A percentile compares a stretch with the other conserved stretches of the same genome.
Evolutionary conservation across 1,139 yeast genomes (phyloP).

Genomic region (Hanseniaspora gamundiae): DNA sequence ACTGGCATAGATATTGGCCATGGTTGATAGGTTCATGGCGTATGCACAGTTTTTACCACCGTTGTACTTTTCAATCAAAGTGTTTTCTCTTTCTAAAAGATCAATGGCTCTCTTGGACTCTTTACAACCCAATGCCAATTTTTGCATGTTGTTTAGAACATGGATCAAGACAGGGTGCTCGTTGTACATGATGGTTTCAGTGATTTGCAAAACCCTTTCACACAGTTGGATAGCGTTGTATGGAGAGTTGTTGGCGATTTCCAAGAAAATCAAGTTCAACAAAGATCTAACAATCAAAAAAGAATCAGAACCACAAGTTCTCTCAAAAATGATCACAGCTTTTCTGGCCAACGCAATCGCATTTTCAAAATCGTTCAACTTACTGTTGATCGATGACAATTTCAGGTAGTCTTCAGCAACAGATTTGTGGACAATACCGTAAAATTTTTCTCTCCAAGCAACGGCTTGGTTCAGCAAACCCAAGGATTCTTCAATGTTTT

Average conservation of each 20-base stretch:
- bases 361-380: conserved; percentile 41
- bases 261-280: conserved; percentile 65
- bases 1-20: conserved; percentile 44
- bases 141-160: conserved; percentile 49
- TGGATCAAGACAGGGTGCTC: conserved; percentile 64
- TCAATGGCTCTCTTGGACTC: conserved; percentile 23
- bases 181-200: conserved; percentile 41
- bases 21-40: conserved; percentile 49
- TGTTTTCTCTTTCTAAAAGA: conserved; percentile 39
- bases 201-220: conserved; percentile 45
- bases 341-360: conserved; percentile 64
- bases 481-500: conserved; percentile 31
- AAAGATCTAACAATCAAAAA: conserved; percentile 63
- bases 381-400: conserved; percentile 57
- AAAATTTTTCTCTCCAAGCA: conserved; percentile 67
- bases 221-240: conserved; percentile 53
- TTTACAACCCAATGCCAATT: conserved; percentile 31
- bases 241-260: conserved; percentile 46
- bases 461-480: conserved; percentile 54
- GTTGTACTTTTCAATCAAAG: conserved; percentile 34
- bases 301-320: conserved; percentile 72
- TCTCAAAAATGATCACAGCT: conserved; percentile 63
- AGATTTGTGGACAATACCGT: conserved; percentile 70
- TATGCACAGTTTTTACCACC: conserved; percentile 49
- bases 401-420: conserved; percentile 60